phyloP scores from a whole-genome alignment of 2,329 filamentous ascomycete genomes.

The Exophiala dermatitidis region DNA sequence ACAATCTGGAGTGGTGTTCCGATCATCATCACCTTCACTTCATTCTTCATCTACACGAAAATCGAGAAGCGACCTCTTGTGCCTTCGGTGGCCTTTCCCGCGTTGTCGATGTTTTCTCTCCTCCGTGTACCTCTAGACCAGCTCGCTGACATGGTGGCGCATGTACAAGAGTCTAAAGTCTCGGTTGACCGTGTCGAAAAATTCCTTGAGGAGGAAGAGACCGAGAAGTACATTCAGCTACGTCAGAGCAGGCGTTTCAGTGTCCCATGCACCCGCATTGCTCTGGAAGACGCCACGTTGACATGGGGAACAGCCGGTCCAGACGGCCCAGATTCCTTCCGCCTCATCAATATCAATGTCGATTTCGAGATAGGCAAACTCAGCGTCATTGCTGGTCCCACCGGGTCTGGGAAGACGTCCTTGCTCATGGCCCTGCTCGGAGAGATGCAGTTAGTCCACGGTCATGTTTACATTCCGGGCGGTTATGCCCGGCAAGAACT shows the following conservation, averaged over 20 bases:
- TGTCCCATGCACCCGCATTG: conserved; percentile 66
- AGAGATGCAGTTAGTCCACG: conserved; percentile 83
- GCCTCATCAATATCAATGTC: conserved; percentile 73
- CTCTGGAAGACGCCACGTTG: conserved; percentile 76
- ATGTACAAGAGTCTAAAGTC: conserved; percentile 95
- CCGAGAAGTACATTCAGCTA: conserved; percentile 86
- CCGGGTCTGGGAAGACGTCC: conserved; percentile 91
- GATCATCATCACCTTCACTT: conserved; percentile 90
- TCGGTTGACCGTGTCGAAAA: conserved; percentile 95
- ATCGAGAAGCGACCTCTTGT: conserved; percentile 83
- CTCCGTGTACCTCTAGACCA: conserved; percentile 90
- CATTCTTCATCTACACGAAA: conserved; percentile 86
- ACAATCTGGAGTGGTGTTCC: conserved; percentile 96
- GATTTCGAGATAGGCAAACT: conserved; percentile 78
- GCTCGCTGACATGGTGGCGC: conserved; percentile 95
- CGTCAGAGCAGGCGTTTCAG: conserved; percentile 62
- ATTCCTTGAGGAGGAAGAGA: conserved; percentile 88
- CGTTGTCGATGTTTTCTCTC: conserved; percentile 89
- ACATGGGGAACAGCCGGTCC: conserved; percentile 67
- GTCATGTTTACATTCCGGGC: conserved; percentile 76
- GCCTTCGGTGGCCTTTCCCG: conserved; percentile 90
- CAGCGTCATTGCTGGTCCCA: conserved; percentile 88
- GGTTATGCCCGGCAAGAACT: conserved; percentile 81
- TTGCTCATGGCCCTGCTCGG: conserved; percentile 91
- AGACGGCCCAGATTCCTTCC: conserved; percentile 65